Conservation (phyloP, 352 stramenopile species). For the Aphanomyces stellatus region DNA sequence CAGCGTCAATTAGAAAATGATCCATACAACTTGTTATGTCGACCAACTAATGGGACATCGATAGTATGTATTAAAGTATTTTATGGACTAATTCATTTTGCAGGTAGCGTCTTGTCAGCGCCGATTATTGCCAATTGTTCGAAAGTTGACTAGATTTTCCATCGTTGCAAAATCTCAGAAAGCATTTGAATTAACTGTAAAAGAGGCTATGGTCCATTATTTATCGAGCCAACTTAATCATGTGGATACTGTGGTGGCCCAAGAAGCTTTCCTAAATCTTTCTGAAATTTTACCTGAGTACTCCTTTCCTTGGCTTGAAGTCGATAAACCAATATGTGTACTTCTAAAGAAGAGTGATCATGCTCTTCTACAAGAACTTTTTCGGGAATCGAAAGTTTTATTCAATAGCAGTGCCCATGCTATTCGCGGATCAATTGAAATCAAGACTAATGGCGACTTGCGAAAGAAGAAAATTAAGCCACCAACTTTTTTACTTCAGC, state of each 20-base stretch:
- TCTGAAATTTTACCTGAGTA: constrained; percentile 1
- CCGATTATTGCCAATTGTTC: background rate
- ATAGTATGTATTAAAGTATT: background rate
- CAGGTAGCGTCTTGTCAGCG: constrained; percentile 9
- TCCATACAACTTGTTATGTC: constrained; percentile 10
- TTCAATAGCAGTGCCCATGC: background rate
- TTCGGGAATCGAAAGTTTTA: background rate
- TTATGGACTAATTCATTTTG: background rate
- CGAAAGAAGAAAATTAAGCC: background rate
- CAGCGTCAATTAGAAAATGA: background rate
- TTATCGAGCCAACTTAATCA: constrained; percentile 5
- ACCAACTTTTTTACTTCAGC: background rate
- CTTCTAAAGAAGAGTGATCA: background rate
- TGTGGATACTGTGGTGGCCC: background rate
- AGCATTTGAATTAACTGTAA: background rate
- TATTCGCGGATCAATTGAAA: background rate
- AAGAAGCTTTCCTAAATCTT: constrained; percentile 15
- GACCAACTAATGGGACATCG: background rate
- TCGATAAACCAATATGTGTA: background rate
- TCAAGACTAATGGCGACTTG: background rate
- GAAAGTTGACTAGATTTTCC: constrained; percentile 8
- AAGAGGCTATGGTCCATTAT: constrained; percentile 13
- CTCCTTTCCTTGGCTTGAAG: constrained; percentile 3
- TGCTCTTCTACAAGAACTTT: background rate
- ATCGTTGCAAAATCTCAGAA: constrained; percentile 1